These are phyloP conservation scores for Chlorella sp. DNA, from an alignment of 139 green algal species.

Conservation along the genomic window DNA sequence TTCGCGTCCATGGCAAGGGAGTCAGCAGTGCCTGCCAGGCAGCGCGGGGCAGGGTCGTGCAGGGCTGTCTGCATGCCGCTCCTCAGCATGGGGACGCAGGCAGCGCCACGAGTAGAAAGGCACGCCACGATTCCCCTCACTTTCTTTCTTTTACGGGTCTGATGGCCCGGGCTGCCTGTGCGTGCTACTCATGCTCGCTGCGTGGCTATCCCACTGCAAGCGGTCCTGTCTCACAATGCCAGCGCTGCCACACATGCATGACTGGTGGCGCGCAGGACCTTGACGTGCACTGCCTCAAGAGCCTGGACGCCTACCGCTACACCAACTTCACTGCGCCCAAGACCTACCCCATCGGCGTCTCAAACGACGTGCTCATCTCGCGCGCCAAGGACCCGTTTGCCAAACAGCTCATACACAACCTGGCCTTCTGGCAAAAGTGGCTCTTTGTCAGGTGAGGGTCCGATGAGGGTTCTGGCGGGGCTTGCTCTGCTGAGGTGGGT, in stretches of 20 bases:
- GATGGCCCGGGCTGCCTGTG: neutral
- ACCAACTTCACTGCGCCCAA: constrained; percentile 14
- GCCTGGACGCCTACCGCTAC: constrained; percentile 7
- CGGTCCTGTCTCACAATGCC: too few species aligned
- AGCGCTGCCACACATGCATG: too few species aligned
- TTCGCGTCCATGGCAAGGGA: neutral
- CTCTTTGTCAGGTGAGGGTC: constrained; percentile 9
- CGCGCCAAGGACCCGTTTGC: neutral
- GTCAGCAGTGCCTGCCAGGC: neutral
- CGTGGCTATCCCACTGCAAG: too few species aligned
- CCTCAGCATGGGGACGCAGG: too few species aligned
- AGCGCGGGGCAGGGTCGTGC: neutral
- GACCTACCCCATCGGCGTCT: constrained; percentile 16
- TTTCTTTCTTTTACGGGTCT: neutral
- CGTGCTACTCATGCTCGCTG: neutral
- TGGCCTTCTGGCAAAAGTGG: constrained; percentile 1
- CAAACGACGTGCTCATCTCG: constrained; percentile 5
- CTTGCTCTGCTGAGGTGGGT: too few species aligned
- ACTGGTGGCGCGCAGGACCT: constrained; percentile 18
- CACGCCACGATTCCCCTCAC: neutral
- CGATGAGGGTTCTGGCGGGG: too few species aligned
- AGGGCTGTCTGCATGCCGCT: neutral
- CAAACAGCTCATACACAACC: neutral
- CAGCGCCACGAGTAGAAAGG: too few species aligned
- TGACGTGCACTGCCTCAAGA: constrained; percentile 15